Percentiles rank a stretch among this genome's conserved stretches.
Evolutionary conservation across 2,329 filamentous ascomycete genomes (phyloP).

Genomic region (Thelonectria discophora): DNA sequence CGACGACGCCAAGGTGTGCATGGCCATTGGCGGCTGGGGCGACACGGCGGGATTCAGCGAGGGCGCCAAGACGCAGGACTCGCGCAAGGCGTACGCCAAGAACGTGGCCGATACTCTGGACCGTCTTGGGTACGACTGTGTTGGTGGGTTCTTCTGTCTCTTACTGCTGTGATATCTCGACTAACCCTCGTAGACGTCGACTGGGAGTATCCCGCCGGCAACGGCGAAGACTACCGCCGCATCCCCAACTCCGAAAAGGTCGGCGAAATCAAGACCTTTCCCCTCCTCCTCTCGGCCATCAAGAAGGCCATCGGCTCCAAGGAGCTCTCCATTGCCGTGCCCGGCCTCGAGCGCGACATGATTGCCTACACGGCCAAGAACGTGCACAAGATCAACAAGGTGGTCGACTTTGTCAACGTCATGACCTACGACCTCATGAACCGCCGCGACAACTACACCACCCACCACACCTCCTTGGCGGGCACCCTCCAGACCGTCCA

Average conservation of each 20-base stretch:
- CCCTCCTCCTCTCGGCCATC: constrained; percentile 66
- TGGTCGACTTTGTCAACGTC: constrained; percentile 73
- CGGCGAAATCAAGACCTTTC: constrained; percentile 69
- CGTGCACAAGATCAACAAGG: constrained; percentile 65
- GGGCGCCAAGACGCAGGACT: constrained; percentile 57
- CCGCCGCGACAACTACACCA: constrained; percentile 71
- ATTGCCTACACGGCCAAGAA: constrained; percentile 69
- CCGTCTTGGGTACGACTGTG: constrained; percentile 67
- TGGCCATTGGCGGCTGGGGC: constrained; percentile 73
- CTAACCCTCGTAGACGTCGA: constrained; percentile 63
- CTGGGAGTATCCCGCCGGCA: constrained; percentile 71
- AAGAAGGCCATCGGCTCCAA: constrained; percentile 67
- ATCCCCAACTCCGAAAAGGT: constrained; percentile 66
- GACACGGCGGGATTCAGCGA: constrained; percentile 65
- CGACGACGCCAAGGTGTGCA: constrained; percentile 65
- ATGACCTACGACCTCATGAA: constrained; percentile 81
- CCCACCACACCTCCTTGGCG: constrained; percentile 69
- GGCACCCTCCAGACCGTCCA: constrained; percentile 64
- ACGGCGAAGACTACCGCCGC: constrained; percentile 73
- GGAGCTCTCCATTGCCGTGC: constrained; percentile 73
- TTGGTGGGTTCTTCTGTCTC: constrained; percentile 51
- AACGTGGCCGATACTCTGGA: constrained; percentile 65
- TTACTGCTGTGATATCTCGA: background rate
- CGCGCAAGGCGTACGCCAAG: constrained; percentile 62
- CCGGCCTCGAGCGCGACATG: constrained; percentile 70